Conservation (phyloP, 495 filamentous ascomycete genomes). For the Halenospora varia region DNA sequence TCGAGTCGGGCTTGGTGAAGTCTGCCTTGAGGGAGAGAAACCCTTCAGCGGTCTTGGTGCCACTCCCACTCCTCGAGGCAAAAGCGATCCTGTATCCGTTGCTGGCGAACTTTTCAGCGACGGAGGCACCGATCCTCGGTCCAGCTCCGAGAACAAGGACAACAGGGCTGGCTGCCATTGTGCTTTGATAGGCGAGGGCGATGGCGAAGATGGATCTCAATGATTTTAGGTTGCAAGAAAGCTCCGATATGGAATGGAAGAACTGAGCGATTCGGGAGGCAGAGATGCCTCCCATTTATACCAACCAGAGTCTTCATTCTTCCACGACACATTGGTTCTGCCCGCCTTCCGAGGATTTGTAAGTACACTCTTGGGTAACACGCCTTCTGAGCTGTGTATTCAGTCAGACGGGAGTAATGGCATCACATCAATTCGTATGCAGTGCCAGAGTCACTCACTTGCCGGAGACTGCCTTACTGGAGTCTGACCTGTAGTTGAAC, state of each 20-base stretch:
- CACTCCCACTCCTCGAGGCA: slow-evolving; percentile 27
- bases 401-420: slow-evolving; percentile 1
- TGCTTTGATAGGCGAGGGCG: slow-evolving; percentile 10
- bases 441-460: slow-evolving; percentile 1
- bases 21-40: slow-evolving; percentile 35
- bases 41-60: slow-evolving; percentile 8
- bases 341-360: slow-evolving; percentile 14
- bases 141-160: slow-evolving; percentile 42
- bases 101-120: slow-evolving; percentile 34
- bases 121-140: slow-evolving; percentile 31
- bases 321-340: slow-evolving; percentile 16
- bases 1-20: slow-evolving; percentile 31
- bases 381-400: neutral
- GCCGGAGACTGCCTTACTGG: slow-evolving; percentile 1
- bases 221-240: slow-evolving; percentile 8
- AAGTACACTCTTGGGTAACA: slow-evolving; percentile 14
- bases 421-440: slow-evolving; percentile 10
- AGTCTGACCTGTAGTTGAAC: neutral
- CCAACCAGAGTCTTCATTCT: slow-evolving; percentile 18
- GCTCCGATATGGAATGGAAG: slow-evolving; percentile 17
- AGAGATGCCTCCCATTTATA: slow-evolving; percentile 22
- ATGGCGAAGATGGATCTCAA: slow-evolving; percentile 15
- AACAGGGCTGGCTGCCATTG: slow-evolving; percentile 21
- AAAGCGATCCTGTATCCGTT: slow-evolving; percentile 41
- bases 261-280: slow-evolving; percentile 6